Evolutionary conservation across 352 stramenopile genomes (phyloP).

Genomic region (Globisporangium iwayamae): DNA sequence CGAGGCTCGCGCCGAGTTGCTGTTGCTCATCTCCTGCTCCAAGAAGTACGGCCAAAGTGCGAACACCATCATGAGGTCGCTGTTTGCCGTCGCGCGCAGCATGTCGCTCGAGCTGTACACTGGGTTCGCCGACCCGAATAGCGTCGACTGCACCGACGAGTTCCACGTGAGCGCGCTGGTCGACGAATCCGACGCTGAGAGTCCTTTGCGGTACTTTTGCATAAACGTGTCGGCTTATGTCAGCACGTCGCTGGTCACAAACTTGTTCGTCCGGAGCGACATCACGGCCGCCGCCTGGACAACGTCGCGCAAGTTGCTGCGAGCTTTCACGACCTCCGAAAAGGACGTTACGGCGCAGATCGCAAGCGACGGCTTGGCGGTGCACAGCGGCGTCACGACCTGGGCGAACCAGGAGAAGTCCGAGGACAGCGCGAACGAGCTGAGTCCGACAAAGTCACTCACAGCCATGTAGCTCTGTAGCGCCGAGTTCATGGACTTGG

Average conservation of each 20-base stretch:
- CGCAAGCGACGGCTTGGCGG: not conserved
- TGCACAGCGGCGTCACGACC: not conserved
- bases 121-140: not conserved
- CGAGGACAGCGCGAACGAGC: not conserved
- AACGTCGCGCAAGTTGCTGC: not conserved
- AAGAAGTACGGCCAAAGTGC: not conserved
- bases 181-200: not conserved
- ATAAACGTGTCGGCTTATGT: not conserved
- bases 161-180: not conserved
- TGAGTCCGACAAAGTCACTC: not conserved
- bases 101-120: not conserved
- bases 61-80: conserved; percentile 1
- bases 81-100: not conserved
- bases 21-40: not conserved
- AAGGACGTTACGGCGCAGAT: not conserved
- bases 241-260: not conserved
- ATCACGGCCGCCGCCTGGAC: not conserved
- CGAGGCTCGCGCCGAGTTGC: not conserved
- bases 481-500: not conserved
- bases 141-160: not conserved
- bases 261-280: not conserved
- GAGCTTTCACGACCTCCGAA: not conserved
- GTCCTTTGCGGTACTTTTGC: not conserved
- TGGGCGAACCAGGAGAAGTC: not conserved
- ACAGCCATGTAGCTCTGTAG: not conserved